Conservation (phyloP, 2,329 filamentous ascomycete genomes). For the Nemania bipapillata region DNA sequence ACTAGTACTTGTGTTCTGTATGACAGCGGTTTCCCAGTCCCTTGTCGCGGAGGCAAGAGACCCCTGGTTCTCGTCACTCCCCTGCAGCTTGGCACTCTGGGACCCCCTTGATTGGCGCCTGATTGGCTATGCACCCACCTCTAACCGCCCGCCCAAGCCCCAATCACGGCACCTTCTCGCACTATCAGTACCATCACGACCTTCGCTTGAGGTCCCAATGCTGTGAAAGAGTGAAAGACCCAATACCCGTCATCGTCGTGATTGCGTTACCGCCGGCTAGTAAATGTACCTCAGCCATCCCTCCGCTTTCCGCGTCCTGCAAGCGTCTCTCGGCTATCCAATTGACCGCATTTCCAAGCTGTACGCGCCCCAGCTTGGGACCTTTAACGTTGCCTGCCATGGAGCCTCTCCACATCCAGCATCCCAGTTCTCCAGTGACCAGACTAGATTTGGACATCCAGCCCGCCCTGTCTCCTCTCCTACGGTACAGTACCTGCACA, state of each 20-base stretch:
- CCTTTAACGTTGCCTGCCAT: slow-evolving; percentile 32
- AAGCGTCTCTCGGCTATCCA: slow-evolving; percentile 39
- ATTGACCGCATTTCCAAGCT: slow-evolving; percentile 39
- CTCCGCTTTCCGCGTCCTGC: slow-evolving; percentile 29
- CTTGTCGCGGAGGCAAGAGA: slow-evolving; percentile 37
- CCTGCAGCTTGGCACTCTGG: slow-evolving; percentile 27
- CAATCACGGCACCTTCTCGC: slow-evolving; percentile 43
- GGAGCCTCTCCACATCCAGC: slow-evolving; percentile 11
- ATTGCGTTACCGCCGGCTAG: slow-evolving; percentile 43
- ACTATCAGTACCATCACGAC: slow-evolving; percentile 42
- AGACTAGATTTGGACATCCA: slow-evolving; percentile 38
- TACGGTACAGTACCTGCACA: too few relatives aligned
- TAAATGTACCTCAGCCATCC: slow-evolving; percentile 33
- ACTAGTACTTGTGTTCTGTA: not conserved
- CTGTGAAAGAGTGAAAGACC: slow-evolving; percentile 38
- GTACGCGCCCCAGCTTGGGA: slow-evolving; percentile 35
- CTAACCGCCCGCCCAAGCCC: slow-evolving; percentile 50
- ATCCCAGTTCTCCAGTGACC: slow-evolving; percentile 25
- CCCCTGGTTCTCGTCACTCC: slow-evolving; percentile 33
- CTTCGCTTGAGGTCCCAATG: slow-evolving; percentile 38
- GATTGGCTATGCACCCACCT: slow-evolving; percentile 45
- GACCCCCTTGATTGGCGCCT: slow-evolving; percentile 44
- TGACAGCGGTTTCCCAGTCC: slow-evolving; percentile 4
- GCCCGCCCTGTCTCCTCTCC: too few relatives aligned
- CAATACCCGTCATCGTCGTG: slow-evolving; percentile 42